A percentile compares a stretch with the other conserved stretches of the same genome.
phyloP scores from a whole-genome alignment of 2,329 filamentous ascomycete species.

The Penicillium sp. region DNA sequence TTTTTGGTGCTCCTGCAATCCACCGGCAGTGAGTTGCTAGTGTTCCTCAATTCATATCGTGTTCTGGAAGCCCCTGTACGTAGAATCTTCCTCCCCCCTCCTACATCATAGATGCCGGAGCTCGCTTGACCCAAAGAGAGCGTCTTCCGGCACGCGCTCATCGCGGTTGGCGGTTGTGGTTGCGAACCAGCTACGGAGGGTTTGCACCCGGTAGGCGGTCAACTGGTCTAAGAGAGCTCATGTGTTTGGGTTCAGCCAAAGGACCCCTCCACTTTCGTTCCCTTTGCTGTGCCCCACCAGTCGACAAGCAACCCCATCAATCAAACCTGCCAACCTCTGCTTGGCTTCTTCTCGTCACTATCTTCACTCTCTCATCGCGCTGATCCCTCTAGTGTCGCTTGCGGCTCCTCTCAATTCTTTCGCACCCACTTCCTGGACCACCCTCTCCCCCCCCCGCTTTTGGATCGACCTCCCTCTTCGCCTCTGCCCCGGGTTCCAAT shows the following conservation, averaged over 20 bases:
- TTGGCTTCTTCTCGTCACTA: background rate
- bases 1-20: slow-evolving; percentile 1
- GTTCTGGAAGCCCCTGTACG: background rate
- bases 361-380: slow-evolving; percentile 1
- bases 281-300: slow-evolving; percentile 23
- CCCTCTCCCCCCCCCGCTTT: too few species aligned
- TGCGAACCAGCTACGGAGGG: background rate
- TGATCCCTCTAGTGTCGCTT: slow-evolving; percentile 8
- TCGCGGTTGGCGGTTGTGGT: too few species aligned
- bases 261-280: slow-evolving; percentile 12
- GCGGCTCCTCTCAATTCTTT: slow-evolving; percentile 9
- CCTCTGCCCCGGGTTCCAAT: slow-evolving; percentile 3
- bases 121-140: too few species aligned
- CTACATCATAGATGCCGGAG: background rate
- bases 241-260: slow-evolving; percentile 12
- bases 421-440: too few species aligned
- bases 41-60: background rate
- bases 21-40: background rate
- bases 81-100: background rate
- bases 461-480: slow-evolving; percentile 1
- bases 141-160: too few species aligned
- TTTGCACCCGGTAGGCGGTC: slow-evolving; percentile 3
- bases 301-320: slow-evolving; percentile 4
- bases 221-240: slow-evolving; percentile 6
- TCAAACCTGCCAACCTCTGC: slow-evolving; percentile 3